Evolutionary conservation across 2,329 filamentous ascomycete species (phyloP), one percentile per base, ranked within the genome.

Genomic region (Hypoxylon sp.): DNA sequence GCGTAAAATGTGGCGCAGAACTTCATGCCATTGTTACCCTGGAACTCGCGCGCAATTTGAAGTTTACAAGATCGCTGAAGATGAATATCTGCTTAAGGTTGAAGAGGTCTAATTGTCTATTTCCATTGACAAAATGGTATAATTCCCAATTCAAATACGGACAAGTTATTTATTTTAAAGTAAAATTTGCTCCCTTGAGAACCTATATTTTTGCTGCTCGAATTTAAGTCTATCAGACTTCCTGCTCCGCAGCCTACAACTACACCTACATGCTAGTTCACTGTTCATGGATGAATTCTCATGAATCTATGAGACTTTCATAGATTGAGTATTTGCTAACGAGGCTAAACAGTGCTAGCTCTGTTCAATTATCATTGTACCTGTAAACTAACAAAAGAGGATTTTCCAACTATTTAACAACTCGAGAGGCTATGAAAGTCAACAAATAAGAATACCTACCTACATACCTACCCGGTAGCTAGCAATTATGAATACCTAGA

Each of bases 1-100:
- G 68, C 70, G 60, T 54, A 55, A 13, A 8, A 15, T 68, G 71
- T 73, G 71, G 71, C 71, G 62, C 69, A 71, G 29, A 68, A 72
- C 68, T 50, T 67, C 70, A 69, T 56, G 2, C 32, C 24, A 24
- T 24, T 24, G 24, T 24, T 24, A 24, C 24, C 24, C 24, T 24
- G 24, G 24, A 37, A 37, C 13, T 37, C 35, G 35, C n/a, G 35
- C 15, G 19, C 51, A 15, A 15, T n/a, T 55, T 55, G 35, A 55
- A n/a, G n/a, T 21, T 27, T 42, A 13, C 11, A 19, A 13, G 29
- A n/a, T 10, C 8, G 11, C 6, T 11, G 31, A 32, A 54, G 21
- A 54, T 13, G 51, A 37, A 39, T 7, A 17, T 2, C n/a, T 8
- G 37, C 37, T 42, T 42, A 6, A 17, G n/a, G 35, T 27, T 19